Base-by-base conservation (phyloP, 768 basidiomycete species). In the Boletus speciosus region DNA sequence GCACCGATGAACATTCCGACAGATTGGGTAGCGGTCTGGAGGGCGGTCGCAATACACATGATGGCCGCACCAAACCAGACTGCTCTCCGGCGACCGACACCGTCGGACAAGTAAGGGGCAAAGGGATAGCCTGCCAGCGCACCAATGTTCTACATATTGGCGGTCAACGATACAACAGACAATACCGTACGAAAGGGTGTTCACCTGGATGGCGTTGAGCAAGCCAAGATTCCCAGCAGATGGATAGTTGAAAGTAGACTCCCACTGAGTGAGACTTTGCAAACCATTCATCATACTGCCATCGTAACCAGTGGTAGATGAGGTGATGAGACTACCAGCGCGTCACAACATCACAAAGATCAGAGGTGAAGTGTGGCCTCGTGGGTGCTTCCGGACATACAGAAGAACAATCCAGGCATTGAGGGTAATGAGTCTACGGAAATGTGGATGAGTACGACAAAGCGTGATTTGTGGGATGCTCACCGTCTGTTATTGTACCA, bases 1-100 rank as follows among this genome's bases (percentile, higher is more conserved):
- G 88, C 85, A 56, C 85, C 86, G 61, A 90, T 86, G 74, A 90
- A 90, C 84, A 89, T 87, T 51, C 81, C 80, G n/a, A 88, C 78
- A 11, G 82, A 85, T 51, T 82, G 78, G 29, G 87, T 76, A 11
- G 86, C 85, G 0, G 85, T 82, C 55, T 91, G 89, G 21, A 90
- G 51, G 21, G 79, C 83, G 34, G 82, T 83, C 11, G 82, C 89
- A 44, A 80, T 68, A 51, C 81, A 77, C 86, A 90, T 89, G 60
- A 88, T 79, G 27, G 65, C 38, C 10, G 86, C 85, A 56, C 89
- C 89, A 38, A 90, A 57, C 71, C 85, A 82, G 51, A 90, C 77
- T 31, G 86, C 76, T 5, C 69, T 67, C 16, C 84, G 78, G 63
- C 89, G 85, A 36, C 89, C 89, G 36, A 89, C 66, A 25, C 81